A percentile compares a stretch with the other conserved stretches of the same genome.
These are phyloP conservation scores for Crithidia expoeki DNA, from an alignment of 208 protist genomes.

Conservation along the genomic window DNA sequence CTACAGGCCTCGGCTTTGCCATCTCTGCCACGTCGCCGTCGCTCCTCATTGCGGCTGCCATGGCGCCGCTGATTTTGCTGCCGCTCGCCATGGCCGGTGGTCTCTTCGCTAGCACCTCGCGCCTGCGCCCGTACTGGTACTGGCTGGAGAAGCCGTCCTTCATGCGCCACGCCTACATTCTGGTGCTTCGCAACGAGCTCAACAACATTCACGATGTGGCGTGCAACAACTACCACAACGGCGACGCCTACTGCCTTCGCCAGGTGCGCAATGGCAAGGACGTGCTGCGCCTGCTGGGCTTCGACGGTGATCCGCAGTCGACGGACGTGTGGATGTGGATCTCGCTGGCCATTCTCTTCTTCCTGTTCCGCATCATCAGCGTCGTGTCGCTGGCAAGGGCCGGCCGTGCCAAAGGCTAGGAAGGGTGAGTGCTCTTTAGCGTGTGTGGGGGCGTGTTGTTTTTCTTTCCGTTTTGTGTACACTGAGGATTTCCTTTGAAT, in stretches of 20 bases:
- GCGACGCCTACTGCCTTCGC: conserved; percentile 51
- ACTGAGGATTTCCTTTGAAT: no score
- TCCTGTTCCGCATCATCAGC: conserved; percentile 43
- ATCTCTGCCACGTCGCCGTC: no score
- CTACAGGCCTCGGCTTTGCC: no score
- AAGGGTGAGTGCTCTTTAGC: no score
- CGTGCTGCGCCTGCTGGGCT: conserved; percentile 57
- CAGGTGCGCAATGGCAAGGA: conserved; percentile 55
- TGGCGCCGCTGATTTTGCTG: conserved; percentile 64
- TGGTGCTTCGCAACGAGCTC: conserved; percentile 73
- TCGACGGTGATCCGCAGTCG: conserved; percentile 56
- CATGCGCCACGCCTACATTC: conserved; percentile 69
- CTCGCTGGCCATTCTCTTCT: conserved; percentile 53
- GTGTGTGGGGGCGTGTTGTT: no score
- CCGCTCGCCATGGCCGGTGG: conserved; percentile 68
- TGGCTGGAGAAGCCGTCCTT: conserved; percentile 80
- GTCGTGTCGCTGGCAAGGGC: conserved; percentile 45
- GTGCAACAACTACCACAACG: conserved; percentile 54
- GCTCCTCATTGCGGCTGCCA: conserved; percentile 50
- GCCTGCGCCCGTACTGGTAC: conserved; percentile 81
- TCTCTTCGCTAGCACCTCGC: conserved; percentile 63
- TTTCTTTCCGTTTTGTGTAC: no score
- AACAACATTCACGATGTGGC: conserved; percentile 48
- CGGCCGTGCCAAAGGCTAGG: neutral
- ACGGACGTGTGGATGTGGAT: conserved; percentile 66